Percentiles rank a stretch among this genome's conserved stretches.
Conservation (phyloP, 2,329 filamentous ascomycete genomes). For the Ophiostoma novo-ulmi region DNA sequence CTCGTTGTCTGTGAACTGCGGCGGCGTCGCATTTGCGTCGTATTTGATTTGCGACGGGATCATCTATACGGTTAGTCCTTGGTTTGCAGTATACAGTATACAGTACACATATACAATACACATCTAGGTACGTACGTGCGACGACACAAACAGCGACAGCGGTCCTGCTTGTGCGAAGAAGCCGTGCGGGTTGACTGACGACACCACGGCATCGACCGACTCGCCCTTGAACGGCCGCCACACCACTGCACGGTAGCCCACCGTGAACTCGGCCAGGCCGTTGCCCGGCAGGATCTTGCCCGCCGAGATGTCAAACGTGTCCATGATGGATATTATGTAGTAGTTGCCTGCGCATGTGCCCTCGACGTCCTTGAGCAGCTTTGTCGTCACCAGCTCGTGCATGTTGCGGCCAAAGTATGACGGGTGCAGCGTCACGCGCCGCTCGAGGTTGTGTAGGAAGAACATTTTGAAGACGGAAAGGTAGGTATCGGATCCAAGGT, state of each 20-base stretch:
- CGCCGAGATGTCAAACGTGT: slow-evolving; percentile 90
- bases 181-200: slow-evolving; percentile 82
- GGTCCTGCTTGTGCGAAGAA: slow-evolving; percentile 85
- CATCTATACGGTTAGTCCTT: slow-evolving; percentile 51
- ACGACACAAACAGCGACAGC: slow-evolving; percentile 71
- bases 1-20: slow-evolving; percentile 91
- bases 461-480: slow-evolving; percentile 61
- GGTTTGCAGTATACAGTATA: neutral
- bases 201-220: slow-evolving; percentile 93
- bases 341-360: slow-evolving; percentile 92
- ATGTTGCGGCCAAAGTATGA: slow-evolving; percentile 96
- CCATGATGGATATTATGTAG: slow-evolving; percentile 97
- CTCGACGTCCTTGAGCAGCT: slow-evolving; percentile 88
- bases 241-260: slow-evolving; percentile 90
- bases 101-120: no score
- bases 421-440: slow-evolving; percentile 88
- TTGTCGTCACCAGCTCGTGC: slow-evolving; percentile 82
- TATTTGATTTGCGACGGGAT: slow-evolving; percentile 91
- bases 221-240: slow-evolving; percentile 98
- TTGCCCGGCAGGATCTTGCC: slow-evolving; percentile 87
- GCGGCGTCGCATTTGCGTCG: slow-evolving; percentile 93
- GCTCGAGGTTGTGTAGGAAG: slow-evolving; percentile 95
- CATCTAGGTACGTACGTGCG: slow-evolving; percentile 58
- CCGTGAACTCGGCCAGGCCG: slow-evolving; percentile 88
- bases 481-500: neutral